These are phyloP conservation scores for Aspergillus alliaceus DNA, from an alignment of 2,329 filamentous ascomycete species.

Conservation along the genomic window DNA sequence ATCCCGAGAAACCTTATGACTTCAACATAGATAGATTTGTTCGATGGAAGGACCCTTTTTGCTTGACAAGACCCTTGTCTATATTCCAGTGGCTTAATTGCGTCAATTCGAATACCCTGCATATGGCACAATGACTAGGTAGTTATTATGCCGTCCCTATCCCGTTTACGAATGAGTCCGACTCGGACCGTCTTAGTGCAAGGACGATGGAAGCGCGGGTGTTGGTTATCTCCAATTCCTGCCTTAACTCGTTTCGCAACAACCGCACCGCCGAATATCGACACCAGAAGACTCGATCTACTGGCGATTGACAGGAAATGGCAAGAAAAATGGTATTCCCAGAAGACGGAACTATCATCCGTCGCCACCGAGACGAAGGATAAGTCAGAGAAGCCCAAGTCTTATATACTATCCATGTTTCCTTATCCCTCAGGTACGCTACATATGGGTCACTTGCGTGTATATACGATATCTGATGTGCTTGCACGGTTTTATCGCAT, in stretches of 20 bases:
- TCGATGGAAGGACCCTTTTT: not conserved
- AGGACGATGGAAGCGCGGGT: slow-evolving; percentile 17
- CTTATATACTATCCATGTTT: slow-evolving; percentile 86
- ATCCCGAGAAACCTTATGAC: not conserved
- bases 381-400: slow-evolving; percentile 36
- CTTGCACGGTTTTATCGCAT: slow-evolving; percentile 74
- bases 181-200: slow-evolving; percentile 18
- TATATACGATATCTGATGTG: slow-evolving; percentile 89
- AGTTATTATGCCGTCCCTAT: slow-evolving; percentile 28
- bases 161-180: slow-evolving; percentile 26
- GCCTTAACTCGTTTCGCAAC: slow-evolving; percentile 25
- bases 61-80: not conserved
- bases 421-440: slow-evolving; percentile 86
- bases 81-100: not conserved
- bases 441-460: slow-evolving; percentile 82
- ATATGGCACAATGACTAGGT: slow-evolving; percentile 21
- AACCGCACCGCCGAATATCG: slow-evolving; percentile 17
- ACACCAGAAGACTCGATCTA: slow-evolving; percentile 41
- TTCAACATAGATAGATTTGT: not conserved
- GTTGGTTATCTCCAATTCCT: slow-evolving; percentile 9
- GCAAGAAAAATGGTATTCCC: slow-evolving; percentile 50
- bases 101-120: not conserved
- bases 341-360: slow-evolving; percentile 8
- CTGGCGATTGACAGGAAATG: slow-evolving; percentile 54
- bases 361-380: not conserved